Conservation (phyloP, 2,329 filamentous ascomycete species). For the Atkinsonella hypoxylon region DNA sequence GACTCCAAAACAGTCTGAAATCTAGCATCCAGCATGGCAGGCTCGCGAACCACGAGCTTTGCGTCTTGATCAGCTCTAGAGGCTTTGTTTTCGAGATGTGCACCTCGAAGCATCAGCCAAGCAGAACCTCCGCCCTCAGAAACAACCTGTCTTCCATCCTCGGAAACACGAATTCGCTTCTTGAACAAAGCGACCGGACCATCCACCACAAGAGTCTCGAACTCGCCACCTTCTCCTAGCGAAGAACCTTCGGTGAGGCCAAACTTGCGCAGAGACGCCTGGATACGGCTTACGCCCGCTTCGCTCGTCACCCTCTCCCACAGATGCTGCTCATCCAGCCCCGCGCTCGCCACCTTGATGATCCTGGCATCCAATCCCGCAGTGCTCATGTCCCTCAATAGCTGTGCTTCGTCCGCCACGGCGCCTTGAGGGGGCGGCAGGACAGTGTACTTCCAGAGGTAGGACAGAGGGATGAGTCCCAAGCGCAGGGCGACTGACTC, state of each 20-base stretch:
- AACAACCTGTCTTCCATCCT: conserved; percentile 39
- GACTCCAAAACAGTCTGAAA: conserved; percentile 35
- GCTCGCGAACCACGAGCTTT: conserved; percentile 35
- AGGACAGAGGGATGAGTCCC: conserved; percentile 72
- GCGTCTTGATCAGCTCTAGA: conserved; percentile 5
- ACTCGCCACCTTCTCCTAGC: conserved; percentile 89
- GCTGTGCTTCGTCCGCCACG: conserved; percentile 33
- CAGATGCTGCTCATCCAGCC: conserved; percentile 66
- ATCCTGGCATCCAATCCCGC: conserved; percentile 78
- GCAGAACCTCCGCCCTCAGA: conserved; percentile 64
- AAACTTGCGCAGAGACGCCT: conserved; percentile 51
- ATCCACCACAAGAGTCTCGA: conserved; percentile 81
- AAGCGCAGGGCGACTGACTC: conserved; percentile 81
- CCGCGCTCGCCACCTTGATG: conserved; percentile 88
- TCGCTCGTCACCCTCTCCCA: conserved; percentile 66
- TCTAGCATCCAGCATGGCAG: conserved; percentile 52
- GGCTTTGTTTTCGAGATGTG: conserved; percentile 37
- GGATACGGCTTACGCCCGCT: conserved; percentile 33
- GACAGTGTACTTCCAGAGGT: conserved; percentile 81
- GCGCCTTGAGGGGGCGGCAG: conserved; percentile 40
- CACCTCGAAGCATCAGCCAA: conserved; percentile 53
- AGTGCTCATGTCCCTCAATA: conserved; percentile 71
- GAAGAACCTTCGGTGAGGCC: conserved; percentile 57
- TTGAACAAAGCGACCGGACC: conserved; percentile 66
- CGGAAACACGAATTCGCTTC: conserved; percentile 51